Base-by-base conservation (phyloP, 345 rosid species). In the Garcia nutans region DNA sequence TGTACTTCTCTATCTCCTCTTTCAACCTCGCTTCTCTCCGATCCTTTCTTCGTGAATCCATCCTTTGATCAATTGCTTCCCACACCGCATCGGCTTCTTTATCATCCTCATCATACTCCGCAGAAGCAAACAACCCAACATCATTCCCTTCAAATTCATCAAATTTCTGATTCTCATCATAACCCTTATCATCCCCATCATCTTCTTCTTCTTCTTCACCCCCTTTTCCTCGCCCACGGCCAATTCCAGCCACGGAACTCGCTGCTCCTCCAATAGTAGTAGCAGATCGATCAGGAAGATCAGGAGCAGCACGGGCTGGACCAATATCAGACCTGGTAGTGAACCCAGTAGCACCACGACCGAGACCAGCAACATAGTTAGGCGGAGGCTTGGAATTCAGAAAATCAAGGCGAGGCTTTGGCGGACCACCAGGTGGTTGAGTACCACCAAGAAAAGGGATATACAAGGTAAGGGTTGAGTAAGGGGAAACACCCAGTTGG, bases 281-380 rank as follows among this genome's bases (percentile, higher is more conserved):
- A 44, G 92, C 89, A 6, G 94, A 89, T 0, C 97, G 84, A 55
- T 95, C 96, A 31, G 99, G 97, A 0, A 95, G 85, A 78, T 93
- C 98, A 1, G 96, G 99, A 45, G 98, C 97, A 3, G 97, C 96
- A 24, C 98, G 92, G 65, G 98, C 97, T 0, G 96, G 99, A 59
- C 98, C 98, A 37, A 95, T 96, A 85, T 95, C 97, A 3, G 98
- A 96, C 3, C 98, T 88, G n/a, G 99, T 96, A 8, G 99, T 93
- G 82, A 96, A 93, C 0, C 99, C 96, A 0, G 97, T 96, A 52
- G 99, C 99, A 33, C 99, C 97, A 83, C 97, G 98, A 10, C 98
- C 98, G 23, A 93, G 84, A 15, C 98, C 97, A n/a, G 98, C 98
- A 9, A 95, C 99, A 71, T 95, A 95, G 20, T 95, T 95, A 0